These are phyloP conservation scores for Maudiozyma pseudohumilis DNA, from an alignment of 805 yeast species.

Conservation along the genomic window DNA sequence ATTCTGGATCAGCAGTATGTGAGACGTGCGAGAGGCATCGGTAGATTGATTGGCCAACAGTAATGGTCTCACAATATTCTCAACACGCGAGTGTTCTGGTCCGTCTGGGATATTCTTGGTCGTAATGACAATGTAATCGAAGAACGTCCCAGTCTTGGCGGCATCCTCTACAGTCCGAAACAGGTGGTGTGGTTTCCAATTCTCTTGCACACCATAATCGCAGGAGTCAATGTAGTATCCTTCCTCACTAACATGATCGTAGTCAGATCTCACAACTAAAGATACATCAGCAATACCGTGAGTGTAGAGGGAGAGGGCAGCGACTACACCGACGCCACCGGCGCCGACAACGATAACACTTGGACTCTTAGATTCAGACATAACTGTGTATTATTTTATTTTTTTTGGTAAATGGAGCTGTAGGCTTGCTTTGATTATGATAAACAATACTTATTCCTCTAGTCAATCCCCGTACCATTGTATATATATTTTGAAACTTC, in stretches of 20 bases:
- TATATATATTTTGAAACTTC: too few relatives aligned
- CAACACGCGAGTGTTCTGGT: slow-evolving; percentile 32
- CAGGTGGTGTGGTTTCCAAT: slow-evolving; percentile 51
- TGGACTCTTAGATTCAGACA: too few relatives aligned
- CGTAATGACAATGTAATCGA: slow-evolving; percentile 52
- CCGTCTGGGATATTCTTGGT: slow-evolving; percentile 67
- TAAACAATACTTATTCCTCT: too few relatives aligned
- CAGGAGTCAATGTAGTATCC: slow-evolving; percentile 55
- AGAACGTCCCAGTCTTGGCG: slow-evolving; percentile 30
- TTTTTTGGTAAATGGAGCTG: too few relatives aligned
- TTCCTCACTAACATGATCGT: slow-evolving; percentile 37
- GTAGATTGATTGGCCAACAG: slow-evolving; percentile 30
- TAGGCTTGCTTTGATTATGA: too few relatives aligned
- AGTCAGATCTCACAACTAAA: slow-evolving; percentile 56
- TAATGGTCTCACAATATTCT: slow-evolving; percentile 42
- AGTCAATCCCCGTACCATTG: too few relatives aligned
- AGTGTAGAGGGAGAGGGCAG: slow-evolving; percentile 50
- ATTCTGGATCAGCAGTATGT: slow-evolving; percentile 52
- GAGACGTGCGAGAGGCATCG: slow-evolving; percentile 24
- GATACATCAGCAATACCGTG: slow-evolving; percentile 45
- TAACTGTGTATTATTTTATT: too few relatives aligned
- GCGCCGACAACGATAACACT: slow-evolving; percentile 60
- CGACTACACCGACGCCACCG: slow-evolving; percentile 81
- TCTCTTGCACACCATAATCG: slow-evolving; percentile 47
- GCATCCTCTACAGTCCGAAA: slow-evolving; percentile 40